Evolutionary conservation across 1,284 basidiomycete genomes (phyloP).

Genomic region (Sporisorium exsertum): DNA sequence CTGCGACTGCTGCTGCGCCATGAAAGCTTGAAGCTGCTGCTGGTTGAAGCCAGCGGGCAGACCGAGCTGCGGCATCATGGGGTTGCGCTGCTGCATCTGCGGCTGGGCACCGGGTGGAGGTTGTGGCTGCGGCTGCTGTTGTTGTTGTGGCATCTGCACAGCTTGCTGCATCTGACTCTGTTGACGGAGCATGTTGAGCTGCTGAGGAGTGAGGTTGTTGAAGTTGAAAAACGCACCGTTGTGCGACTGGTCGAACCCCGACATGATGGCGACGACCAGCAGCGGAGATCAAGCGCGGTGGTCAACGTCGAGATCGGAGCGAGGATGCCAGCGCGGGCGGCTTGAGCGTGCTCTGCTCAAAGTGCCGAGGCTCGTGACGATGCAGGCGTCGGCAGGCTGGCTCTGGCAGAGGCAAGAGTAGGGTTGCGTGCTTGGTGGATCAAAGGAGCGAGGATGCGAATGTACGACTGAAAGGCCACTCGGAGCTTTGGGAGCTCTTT

Average conservation of each 20-base stretch:
- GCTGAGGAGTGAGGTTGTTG: conserved; percentile 52
- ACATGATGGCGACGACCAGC: conserved; percentile 28
- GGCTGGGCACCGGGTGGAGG: conserved; percentile 31
- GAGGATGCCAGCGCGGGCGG: conserved; percentile 2
- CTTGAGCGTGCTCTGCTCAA: background rate
- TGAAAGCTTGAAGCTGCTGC: conserved; percentile 48
- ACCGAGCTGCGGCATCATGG: conserved; percentile 49
- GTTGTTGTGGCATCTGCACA: conserved; percentile 44
- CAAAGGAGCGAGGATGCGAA: background rate
- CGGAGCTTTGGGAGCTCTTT: conserved; percentile 16
- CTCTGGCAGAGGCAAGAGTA: background rate
- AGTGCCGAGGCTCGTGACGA: background rate
- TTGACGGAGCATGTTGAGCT: conserved; percentile 49
- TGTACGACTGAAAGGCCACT: conserved; percentile 5
- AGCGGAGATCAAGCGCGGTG: background rate
- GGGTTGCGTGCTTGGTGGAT: background rate
- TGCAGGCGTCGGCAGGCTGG: background rate
- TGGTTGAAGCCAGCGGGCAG: conserved; percentile 46
- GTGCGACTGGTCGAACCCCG: conserved; percentile 48
- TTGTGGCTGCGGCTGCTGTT: conserved; percentile 29
- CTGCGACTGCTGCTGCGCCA: conserved; percentile 52
- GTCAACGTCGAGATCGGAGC: background rate
- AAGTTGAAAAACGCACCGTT: conserved; percentile 50
- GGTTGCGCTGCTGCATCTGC: conserved; percentile 50
- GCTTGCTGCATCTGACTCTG: conserved; percentile 49